Evolutionary conservation across 108 stramenopile species (phyloP).

Genomic region (Nitzschia putrida): DNA sequence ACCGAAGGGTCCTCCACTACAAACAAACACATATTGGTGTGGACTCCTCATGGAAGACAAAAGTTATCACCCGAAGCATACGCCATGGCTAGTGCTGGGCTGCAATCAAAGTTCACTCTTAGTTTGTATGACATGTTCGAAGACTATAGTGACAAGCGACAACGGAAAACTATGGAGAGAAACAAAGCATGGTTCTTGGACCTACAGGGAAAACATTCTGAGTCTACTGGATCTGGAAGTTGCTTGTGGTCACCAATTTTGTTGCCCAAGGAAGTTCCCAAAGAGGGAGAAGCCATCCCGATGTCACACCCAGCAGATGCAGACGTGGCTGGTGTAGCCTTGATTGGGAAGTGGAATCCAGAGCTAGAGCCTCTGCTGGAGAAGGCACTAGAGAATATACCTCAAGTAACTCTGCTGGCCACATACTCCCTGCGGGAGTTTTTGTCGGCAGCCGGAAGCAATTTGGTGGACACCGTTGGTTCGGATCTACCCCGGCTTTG

Average conservation of each 20-base stretch:
- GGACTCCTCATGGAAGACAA: constrained; percentile 79
- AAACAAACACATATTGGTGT: constrained; percentile 51
- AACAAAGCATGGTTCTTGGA: constrained; percentile 32
- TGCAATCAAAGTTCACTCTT: constrained; percentile 30
- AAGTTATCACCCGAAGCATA: constrained; percentile 58
- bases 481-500: constrained; percentile 47
- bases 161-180: constrained; percentile 26
- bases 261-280: constrained; percentile 7
- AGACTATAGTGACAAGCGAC: constrained; percentile 13
- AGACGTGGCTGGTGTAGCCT: constrained; percentile 25
- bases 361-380: constrained; percentile 9
- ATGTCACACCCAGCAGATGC: background rate
- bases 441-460: constrained; percentile 12
- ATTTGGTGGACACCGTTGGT: constrained; percentile 36
- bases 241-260: constrained; percentile 31
- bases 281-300: background rate
- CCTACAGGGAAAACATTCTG: constrained; percentile 2
- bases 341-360: constrained; percentile 27
- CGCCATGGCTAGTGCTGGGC: constrained; percentile 38
- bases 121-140: constrained; percentile 38
- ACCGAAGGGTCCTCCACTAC: constrained; percentile 44
- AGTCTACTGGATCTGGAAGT: background rate
- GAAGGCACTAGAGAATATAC: background rate
- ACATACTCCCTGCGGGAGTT: constrained; percentile 33
- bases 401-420: constrained; percentile 17